These are phyloP conservation scores for Solanum hybrid DNA, from an alignment of 305 asterid species.

Conservation along the genomic window DNA sequence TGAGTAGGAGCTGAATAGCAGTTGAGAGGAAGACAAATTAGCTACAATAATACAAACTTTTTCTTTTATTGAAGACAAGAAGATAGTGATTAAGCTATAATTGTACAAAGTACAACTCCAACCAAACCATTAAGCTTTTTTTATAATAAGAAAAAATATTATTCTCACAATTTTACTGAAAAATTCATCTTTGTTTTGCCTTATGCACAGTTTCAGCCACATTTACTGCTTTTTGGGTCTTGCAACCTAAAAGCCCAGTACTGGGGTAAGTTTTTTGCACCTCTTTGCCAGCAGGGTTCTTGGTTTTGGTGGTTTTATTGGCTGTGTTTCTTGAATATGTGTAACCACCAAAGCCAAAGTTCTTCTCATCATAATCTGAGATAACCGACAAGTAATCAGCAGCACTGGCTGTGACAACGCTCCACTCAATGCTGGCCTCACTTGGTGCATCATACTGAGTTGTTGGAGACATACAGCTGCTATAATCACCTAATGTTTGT, in stretches of 20 bases:
- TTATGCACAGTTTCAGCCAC: conserved; percentile 4
- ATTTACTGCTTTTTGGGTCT: not conserved
- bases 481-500: conserved; percentile 14
- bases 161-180: not conserved
- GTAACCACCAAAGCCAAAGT: conserved; percentile 17
- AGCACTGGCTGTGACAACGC: conserved; percentile 79
- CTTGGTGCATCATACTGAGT: conserved; percentile 70
- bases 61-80: not conserved
- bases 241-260: conserved; percentile 29
- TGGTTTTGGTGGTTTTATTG: not conserved
- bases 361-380: conserved; percentile 40
- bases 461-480: conserved; percentile 47
- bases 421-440: conserved; percentile 87
- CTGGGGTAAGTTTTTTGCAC: not conserved
- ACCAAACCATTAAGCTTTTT: not conserved
- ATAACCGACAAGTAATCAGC: conserved; percentile 46
- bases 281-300: conserved; percentile 16
- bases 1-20: conserved; percentile 1
- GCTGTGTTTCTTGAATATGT: not conserved
- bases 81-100: not conserved
- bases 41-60: conserved; percentile 1
- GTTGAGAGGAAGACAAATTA: conserved; percentile 4
- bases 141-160: not conserved
- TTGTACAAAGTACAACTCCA: not conserved
- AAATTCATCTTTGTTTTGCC: conserved; percentile 12